Evolutionary conservation across 495 filamentous ascomycete genomes (phyloP).

Genomic region (Podospora pseudopauciseta): DNA sequence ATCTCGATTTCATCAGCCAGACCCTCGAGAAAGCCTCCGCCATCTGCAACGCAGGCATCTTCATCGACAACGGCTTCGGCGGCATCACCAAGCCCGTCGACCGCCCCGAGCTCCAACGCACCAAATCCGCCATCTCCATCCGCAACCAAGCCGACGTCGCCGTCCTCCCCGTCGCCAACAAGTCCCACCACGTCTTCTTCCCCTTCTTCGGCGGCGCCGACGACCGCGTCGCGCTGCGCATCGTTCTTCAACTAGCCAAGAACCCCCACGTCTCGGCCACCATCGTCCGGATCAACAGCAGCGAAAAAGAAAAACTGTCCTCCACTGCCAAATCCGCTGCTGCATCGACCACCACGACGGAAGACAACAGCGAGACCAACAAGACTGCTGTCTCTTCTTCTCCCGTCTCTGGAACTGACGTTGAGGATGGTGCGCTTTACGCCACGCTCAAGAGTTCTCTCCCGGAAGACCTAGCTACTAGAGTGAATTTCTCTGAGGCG

Average conservation of each 20-base stretch:
- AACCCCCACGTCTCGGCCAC: slow-evolving; percentile 74
- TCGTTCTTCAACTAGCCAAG: slow-evolving; percentile 76
- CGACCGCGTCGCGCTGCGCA: slow-evolving; percentile 73
- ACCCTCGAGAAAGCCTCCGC: slow-evolving; percentile 53
- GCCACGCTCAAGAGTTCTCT: slow-evolving; percentile 60
- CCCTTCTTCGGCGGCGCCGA: slow-evolving; percentile 85
- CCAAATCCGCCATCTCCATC: slow-evolving; percentile 56
- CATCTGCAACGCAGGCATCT: slow-evolving; percentile 68
- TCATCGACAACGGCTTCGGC: slow-evolving; percentile 73
- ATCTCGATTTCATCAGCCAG: slow-evolving; percentile 64
- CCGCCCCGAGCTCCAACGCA: slow-evolving; percentile 41
- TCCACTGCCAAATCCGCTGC: background rate
- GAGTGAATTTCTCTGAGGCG: slow-evolving; percentile 58
- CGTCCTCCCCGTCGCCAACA: slow-evolving; percentile 52
- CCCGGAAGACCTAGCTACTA: slow-evolving; percentile 50
- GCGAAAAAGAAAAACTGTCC: slow-evolving; percentile 17
- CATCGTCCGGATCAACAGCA: slow-evolving; percentile 52
- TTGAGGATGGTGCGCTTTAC: slow-evolving; percentile 59
- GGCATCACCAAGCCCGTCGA: slow-evolving; percentile 40
- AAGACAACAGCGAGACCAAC: slow-evolving; percentile 18
- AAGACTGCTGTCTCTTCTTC: slow-evolving; percentile 16
- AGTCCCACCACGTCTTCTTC: slow-evolving; percentile 80
- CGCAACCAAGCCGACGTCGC: slow-evolving; percentile 47
- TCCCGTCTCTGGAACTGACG: slow-evolving; percentile 22
- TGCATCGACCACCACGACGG: slow-evolving; percentile 19